Base-by-base conservation (phyloP, 2,329 filamentous ascomycete genomes). In the Ceratocystiopsis sp. region DNA sequence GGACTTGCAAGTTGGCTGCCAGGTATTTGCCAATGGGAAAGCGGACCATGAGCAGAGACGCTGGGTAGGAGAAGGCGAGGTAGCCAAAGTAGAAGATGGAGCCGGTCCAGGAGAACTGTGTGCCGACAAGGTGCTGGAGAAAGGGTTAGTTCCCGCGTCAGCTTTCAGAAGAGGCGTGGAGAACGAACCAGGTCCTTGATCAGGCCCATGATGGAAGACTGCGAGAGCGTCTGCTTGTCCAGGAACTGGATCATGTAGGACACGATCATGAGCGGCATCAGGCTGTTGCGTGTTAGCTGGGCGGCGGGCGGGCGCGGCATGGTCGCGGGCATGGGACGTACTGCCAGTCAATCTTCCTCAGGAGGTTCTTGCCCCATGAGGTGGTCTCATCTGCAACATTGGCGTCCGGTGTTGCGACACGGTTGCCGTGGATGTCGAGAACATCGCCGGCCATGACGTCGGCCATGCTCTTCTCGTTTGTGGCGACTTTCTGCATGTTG, bases 301-400 rank as follows among this genome's bases (percentile, higher is more conserved):
- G 25, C 6, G 9, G 10, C 9, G 25, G 10, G 21, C 4, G 8
- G 8, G 21, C 4, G 21, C 4, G 21, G 21, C 21, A 29, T 29
- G 6, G 25, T 8, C 5, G 25, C 2, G 25, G 10, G 25, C 25
- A 29, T 10, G 5, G 25, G 2, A 29, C 25, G 25, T 29, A 29
- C 25, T 75, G 69, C 66, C 63, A 68, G 55, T 81, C 77, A 46
- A 80, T 78, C 42, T 64, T 70, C 16, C 64, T 59, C n/a, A 80
- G 53, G 15, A 81, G 53, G n/a, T 70, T 29, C 25, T 29, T 29
- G 25, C 9, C 9, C 25, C 25, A 29, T 8, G 25, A 4, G 5
- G 6, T 4, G 25, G 7, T 7, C 25, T 29, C 25, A 2, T 29
- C 25, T 4, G 6, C 25, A 21, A 21, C 7, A 4, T 4, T 21